phyloP scores from a whole-genome alignment of 106 monocot genomes.

The Dioscorea dumetorum region DNA sequence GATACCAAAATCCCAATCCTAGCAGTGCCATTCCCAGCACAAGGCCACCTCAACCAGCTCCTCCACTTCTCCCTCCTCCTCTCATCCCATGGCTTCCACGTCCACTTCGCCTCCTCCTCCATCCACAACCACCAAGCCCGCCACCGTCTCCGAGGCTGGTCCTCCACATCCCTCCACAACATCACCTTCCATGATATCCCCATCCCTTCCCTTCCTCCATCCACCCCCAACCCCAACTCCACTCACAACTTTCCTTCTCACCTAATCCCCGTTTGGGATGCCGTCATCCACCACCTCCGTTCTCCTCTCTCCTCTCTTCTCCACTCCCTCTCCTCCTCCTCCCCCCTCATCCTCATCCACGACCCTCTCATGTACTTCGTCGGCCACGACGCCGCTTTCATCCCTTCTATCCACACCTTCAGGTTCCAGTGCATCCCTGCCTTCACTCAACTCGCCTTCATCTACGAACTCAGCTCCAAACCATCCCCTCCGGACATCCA shows the following conservation, averaged over 20 bases:
- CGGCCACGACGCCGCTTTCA: background rate
- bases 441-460: conserved; percentile 16
- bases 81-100: conserved; percentile 11
- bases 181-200: conserved; percentile 43
- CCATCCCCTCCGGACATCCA: background rate
- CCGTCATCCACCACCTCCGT: conserved; percentile 11
- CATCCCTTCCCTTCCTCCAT: conserved; percentile 17
- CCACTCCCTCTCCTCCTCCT: conserved; percentile 23
- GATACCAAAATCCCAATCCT: background rate
- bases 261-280: conserved; percentile 35
- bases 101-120: conserved; percentile 42
- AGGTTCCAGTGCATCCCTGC: conserved; percentile 31
- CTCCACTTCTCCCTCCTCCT: conserved; percentile 45
- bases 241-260: conserved; percentile 31
- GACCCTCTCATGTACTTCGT: conserved; percentile 47
- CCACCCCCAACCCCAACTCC: conserved; percentile 23
- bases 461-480: background rate
- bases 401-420: conserved; percentile 28
- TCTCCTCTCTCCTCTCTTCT: conserved; percentile 17
- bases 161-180: background rate
- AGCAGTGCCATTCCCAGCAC: conserved; percentile 46
- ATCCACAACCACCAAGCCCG: conserved; percentile 51
- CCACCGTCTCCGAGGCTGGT: conserved; percentile 24
- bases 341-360: conserved; percentile 40
- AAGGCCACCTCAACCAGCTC: conserved; percentile 66